Conservation (phyloP, 192 early-diverging fungal genomes). For the Entomortierella lignicola region DNA sequence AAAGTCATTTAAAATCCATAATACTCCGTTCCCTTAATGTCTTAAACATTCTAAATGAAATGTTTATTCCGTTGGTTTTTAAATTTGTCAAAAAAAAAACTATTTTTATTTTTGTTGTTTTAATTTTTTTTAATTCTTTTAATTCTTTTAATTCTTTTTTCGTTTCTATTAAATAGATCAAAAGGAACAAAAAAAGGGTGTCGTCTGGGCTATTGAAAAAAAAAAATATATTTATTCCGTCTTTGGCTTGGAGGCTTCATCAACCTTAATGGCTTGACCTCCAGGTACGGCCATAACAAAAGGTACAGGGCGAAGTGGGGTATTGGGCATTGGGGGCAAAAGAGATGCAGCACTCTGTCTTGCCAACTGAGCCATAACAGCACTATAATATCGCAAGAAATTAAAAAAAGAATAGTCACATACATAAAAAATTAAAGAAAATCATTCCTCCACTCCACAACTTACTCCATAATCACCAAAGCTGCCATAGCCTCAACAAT, state of each 20-base stretch:
- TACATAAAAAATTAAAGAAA: not conserved
- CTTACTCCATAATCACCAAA: constrained; percentile 91
- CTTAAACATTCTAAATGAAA: too few relatives aligned
- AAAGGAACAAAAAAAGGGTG: not conserved
- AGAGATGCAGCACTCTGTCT: constrained; percentile 62
- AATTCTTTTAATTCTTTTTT: not conserved
- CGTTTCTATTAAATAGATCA: not conserved
- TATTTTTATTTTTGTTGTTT: too few relatives aligned
- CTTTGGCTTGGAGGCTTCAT: constrained; percentile 50
- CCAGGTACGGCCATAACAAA: constrained; percentile 49
- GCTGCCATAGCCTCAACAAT: constrained; percentile 99
- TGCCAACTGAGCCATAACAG: constrained; percentile 71
- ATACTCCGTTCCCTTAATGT: too few relatives aligned
- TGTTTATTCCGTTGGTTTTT: too few relatives aligned
- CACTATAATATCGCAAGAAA: constrained; percentile 53
- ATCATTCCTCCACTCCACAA: too few relatives aligned
- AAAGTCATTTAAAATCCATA: too few relatives aligned
- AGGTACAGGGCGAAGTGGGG: constrained; percentile 46
- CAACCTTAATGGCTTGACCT: constrained; percentile 46
- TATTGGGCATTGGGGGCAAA: constrained; percentile 60
- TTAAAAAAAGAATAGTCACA: not conserved
- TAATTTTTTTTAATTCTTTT: too few relatives aligned
- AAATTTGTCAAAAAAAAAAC: too few relatives aligned
- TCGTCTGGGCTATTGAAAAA: not conserved
- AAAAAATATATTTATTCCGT: constrained; percentile 21